Evolutionary conservation across 1,139 yeast genomes (phyloP), one percentile per base, ranked within the genome.

Genomic region (Taiozyma onychis): DNA sequence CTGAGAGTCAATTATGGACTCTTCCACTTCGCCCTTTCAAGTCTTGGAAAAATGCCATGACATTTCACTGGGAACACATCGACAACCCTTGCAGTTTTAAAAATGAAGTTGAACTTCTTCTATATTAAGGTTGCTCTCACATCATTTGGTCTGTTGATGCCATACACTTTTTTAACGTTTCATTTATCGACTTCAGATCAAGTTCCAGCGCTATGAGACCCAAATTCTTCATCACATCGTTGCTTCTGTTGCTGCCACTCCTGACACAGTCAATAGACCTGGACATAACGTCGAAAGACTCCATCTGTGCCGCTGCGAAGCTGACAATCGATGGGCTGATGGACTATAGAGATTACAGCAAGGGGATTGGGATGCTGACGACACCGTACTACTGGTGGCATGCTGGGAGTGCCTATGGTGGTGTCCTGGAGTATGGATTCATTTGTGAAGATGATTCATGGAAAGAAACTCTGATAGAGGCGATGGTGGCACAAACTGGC

Each of bases 341-440:
- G 67, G 81, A 82, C 64, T 82, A 82, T 64, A 75, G 70, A 52
- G 87, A 86, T 32, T 57, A 61, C 13, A 61, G 66, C 41, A 66
- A 70, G 49, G 87, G 86, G 44, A 86, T 80, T 4, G 97, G 97
- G 49, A 83, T 85, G 93, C 88, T 89, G 67, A 74, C 84, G 4
- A 69, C 72, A 65, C 97, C 97, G 0, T 89, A 90, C 73, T 90
- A 90, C 72, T 90, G 97, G 97, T 90, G 97, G 97, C 93, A 90
- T 71, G 96, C 97, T 28, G 97, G 97, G 61, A 96, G 95, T 56
- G 97, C 96, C 5, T 88, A 88, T 85, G 96, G 96, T 16, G 76
- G 87, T 18, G 72, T 90, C 74, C 66, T 90, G 42, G 97, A 89
- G 65, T 83, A 83, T 65, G 77, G 88, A 69, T 83, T 66, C 62